phyloP scores from a whole-genome alignment of 768 basidiomycete species.

The Epithele typhae region DNA sequence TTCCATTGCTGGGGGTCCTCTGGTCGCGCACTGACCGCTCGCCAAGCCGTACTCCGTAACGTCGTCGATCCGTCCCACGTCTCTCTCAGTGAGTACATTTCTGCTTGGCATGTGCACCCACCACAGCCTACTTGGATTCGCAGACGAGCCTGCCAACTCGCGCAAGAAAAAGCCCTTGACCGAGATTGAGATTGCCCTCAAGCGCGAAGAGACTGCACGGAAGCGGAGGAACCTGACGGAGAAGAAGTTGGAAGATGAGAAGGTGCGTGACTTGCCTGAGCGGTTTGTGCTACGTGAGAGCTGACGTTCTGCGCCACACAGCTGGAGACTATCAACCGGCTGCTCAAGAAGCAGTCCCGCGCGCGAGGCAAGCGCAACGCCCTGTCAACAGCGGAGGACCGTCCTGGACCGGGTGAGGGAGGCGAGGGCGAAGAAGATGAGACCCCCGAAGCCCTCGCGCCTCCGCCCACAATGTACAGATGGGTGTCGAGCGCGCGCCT shows the following conservation, averaged over 20 bases:
- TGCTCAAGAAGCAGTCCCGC: conserved; percentile 80
- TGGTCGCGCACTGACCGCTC: conserved; percentile 32
- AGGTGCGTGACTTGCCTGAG: conserved; percentile 51
- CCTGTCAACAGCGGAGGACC: conserved; percentile 42
- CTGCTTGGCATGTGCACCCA: too few relatives aligned
- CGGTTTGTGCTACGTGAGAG: background rate
- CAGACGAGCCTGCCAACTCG: conserved; percentile 30
- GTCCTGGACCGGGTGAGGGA: conserved; percentile 28
- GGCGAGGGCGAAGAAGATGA: conserved; percentile 41
- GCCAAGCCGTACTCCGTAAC: conserved; percentile 70
- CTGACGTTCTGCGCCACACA: conserved; percentile 23
- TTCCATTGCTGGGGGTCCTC: conserved; percentile 22
- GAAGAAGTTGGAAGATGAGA: conserved; percentile 83
- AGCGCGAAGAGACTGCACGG: conserved; percentile 75
- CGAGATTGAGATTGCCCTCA: conserved; percentile 67
- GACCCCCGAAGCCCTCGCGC: conserved; percentile 29
- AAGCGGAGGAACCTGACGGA: conserved; percentile 79
- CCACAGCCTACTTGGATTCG: too few relatives aligned
- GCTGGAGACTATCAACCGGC: conserved; percentile 86
- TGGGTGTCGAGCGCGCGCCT: conserved; percentile 61
- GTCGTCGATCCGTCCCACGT: conserved; percentile 68
- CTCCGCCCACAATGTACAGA: conserved; percentile 58
- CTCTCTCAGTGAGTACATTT: conserved; percentile 43
- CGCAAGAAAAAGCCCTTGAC: conserved; percentile 66
- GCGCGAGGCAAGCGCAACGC: conserved; percentile 57